A percentile compares a stretch with the other conserved stretches of the same genome.
phyloP scores from a whole-genome alignment of 2,329 filamentous ascomycete species.

The Aspergillus sp. region DNA sequence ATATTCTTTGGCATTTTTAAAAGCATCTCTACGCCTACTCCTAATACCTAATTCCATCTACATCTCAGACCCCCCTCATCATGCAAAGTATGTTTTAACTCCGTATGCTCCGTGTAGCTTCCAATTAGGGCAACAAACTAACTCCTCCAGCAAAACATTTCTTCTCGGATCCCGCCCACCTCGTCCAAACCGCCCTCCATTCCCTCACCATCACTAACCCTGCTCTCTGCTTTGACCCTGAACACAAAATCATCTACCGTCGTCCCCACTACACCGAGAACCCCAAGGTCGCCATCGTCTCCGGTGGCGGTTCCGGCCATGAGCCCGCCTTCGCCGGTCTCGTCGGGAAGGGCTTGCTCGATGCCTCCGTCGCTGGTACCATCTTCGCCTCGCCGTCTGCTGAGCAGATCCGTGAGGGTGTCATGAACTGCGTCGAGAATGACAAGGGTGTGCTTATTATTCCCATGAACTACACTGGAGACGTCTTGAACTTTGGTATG shows the following conservation, averaged over 20 bases:
- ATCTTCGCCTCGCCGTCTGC: constrained; percentile 77
- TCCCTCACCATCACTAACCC: constrained; percentile 78
- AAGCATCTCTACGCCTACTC: neutral
- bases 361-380: constrained; percentile 74
- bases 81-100: constrained; percentile 30
- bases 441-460: constrained; percentile 74
- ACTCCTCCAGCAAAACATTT: constrained; percentile 62
- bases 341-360: constrained; percentile 72
- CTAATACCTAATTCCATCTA: neutral
- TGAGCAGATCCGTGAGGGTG: constrained; percentile 71
- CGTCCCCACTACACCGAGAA: constrained; percentile 47
- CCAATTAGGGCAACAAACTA: constrained; percentile 1
- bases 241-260: constrained; percentile 78
- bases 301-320: constrained; percentile 82
- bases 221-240: constrained; percentile 64
- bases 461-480: constrained; percentile 91
- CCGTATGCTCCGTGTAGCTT: neutral
- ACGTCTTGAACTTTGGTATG: constrained; percentile 87
- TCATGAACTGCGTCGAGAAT: constrained; percentile 63
- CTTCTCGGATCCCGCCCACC: constrained; percentile 70
- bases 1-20: too few relatives aligned
- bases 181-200: constrained; percentile 69
- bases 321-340: constrained; percentile 82
- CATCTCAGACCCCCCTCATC: constrained; percentile 5
- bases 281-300: constrained; percentile 69